Evolutionary conservation across 140 eudicot genomes (phyloP).

Genomic region (Senecio squalidus): DNA sequence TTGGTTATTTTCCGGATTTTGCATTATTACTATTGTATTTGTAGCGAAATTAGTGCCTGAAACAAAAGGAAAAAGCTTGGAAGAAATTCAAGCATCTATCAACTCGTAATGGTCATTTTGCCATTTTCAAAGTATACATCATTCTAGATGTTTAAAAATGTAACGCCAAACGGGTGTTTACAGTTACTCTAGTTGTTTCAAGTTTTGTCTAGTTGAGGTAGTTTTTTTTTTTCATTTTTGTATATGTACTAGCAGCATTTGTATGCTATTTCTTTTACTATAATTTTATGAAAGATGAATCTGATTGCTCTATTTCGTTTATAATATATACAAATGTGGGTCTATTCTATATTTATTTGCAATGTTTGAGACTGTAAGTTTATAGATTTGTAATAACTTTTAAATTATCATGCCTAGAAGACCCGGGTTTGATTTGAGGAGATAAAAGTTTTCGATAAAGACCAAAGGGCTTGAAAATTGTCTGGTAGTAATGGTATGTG

Average conservation of each 20-base stretch:
- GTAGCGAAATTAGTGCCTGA: slow-evolving; percentile 84
- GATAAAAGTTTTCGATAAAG: no score
- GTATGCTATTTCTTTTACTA: not conserved
- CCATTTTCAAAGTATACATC: not conserved
- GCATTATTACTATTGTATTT: slow-evolving; percentile 49
- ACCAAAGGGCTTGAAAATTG: no score
- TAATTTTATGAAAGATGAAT: not conserved
- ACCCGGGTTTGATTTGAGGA: no score
- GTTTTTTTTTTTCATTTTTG: not conserved
- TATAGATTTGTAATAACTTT: no score
- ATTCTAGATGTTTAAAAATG: slow-evolving; percentile 3
- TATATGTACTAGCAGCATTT: not conserved
- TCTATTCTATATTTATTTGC: no score
- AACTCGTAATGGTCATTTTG: slow-evolving; percentile 32
- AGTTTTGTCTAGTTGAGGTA: slow-evolving; percentile 3
- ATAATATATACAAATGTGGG: no score
- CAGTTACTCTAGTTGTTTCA: not conserved
- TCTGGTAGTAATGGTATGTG: no score
- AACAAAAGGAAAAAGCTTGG: slow-evolving; percentile 86
- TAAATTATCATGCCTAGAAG: no score
- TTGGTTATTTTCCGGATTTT: slow-evolving; percentile 52
- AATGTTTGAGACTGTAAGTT: no score
- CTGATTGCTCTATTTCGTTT: not conserved
- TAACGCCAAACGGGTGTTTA: not conserved
- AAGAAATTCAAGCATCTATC: slow-evolving; percentile 70